Evolutionary conservation across 805 yeast species (phyloP).

Genomic region (Naumovozyma baii): DNA sequence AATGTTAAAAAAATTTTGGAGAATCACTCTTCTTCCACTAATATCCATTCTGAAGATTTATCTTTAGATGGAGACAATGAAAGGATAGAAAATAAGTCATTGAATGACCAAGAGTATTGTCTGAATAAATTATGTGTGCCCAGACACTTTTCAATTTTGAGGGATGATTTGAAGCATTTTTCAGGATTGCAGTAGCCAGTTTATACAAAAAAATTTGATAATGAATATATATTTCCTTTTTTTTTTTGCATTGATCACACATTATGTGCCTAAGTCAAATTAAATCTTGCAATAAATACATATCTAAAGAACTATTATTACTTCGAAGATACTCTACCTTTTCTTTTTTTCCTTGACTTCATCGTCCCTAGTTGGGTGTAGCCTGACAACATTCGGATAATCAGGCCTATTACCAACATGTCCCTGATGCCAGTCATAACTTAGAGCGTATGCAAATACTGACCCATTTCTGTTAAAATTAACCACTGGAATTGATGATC

Average conservation of each 20-base stretch:
- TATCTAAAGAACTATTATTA: no score
- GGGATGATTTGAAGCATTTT: neutral
- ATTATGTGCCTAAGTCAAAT: no score
- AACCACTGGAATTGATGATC: slow-evolving; percentile 61
- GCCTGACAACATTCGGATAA: slow-evolving; percentile 62
- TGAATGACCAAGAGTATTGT: neutral
- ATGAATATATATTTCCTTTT: no score
- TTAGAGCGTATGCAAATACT: slow-evolving; percentile 80
- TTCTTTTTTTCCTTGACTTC: slow-evolving; percentile 56
- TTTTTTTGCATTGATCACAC: no score
- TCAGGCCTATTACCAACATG: slow-evolving; percentile 66
- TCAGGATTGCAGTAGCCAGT: neutral
- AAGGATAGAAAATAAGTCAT: no score
- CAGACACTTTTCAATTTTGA: neutral
- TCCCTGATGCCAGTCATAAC: slow-evolving; percentile 97
- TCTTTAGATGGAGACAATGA: no score
- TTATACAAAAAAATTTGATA: no score
- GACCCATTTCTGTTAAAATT: slow-evolving; percentile 77
- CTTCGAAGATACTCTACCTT: slow-evolving; percentile 11
- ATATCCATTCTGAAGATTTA: no score
- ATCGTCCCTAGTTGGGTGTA: slow-evolving; percentile 78
- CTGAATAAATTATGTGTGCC: neutral
- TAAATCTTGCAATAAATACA: no score
- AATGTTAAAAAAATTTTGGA: slow-evolving; percentile 8
- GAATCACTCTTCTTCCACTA: no score